Evolutionary conservation across 164 flowering plant species (phyloP).

Genomic region (Magnolia officinalis): DNA sequence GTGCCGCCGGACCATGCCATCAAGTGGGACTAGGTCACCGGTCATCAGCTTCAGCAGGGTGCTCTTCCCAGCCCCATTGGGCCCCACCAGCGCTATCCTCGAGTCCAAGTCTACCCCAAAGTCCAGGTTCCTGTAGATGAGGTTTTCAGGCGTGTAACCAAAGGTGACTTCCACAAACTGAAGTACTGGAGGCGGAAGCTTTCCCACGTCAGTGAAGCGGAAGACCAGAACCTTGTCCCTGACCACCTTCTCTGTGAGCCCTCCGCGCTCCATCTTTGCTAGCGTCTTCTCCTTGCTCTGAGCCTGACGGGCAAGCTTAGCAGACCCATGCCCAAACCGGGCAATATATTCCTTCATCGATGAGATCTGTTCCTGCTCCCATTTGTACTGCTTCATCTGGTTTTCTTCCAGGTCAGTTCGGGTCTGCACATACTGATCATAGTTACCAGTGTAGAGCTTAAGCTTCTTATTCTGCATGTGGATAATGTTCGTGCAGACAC

Average conservation of each 20-base stretch:
- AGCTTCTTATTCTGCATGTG: constrained; percentile 90
- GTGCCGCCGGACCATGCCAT: constrained; percentile 96
- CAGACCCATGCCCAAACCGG: constrained; percentile 96
- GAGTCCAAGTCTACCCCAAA: constrained; percentile 97
- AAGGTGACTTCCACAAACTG: constrained; percentile 92
- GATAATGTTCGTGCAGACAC: constrained; percentile 93
- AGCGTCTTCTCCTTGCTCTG: constrained; percentile 96
- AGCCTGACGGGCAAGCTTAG: constrained; percentile 94
- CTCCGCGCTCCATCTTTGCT: constrained; percentile 97
- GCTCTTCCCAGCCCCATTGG: constrained; percentile 98
- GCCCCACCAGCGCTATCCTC: constrained; percentile 88
- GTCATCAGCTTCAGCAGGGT: constrained; percentile 96
- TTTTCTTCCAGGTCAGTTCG: constrained; percentile 95
- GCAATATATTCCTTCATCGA: constrained; percentile 96
- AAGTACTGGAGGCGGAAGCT: constrained; percentile 96
- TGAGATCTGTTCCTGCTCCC: constrained; percentile 98
- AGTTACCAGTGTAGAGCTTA: constrained; percentile 85
- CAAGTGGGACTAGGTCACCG: constrained; percentile 76
- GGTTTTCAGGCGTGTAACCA: constrained; percentile 87
- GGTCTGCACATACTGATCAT: constrained; percentile 88
- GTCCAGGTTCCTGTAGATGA: constrained; percentile 83
- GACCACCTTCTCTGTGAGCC: constrained; percentile 81
- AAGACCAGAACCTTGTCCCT: constrained; percentile 73
- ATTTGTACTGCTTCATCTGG: constrained; percentile 95
- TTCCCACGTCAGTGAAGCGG: constrained; percentile 89